Evolutionary conservation across 2,329 filamentous ascomycete genomes (phyloP), one percentile per base, ranked within the genome.

Genomic region (Aspergillus unguis): DNA sequence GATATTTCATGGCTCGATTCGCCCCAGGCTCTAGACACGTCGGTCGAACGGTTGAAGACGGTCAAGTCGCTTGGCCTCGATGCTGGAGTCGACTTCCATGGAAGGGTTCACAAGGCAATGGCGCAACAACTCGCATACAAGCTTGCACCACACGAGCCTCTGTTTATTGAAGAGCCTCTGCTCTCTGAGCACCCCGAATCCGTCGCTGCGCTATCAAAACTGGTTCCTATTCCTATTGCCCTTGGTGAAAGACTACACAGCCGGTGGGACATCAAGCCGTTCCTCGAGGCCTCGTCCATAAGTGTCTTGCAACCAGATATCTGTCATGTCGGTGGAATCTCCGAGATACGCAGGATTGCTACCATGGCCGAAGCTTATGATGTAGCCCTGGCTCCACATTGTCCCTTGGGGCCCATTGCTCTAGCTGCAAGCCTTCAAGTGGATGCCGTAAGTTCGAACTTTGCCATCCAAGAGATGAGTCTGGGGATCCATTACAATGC

Each of bases 1-100:
- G 87, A 90, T 56, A 70, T 90, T 1, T 85, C 82, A 58, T 91
- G 87, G 87, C 80, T 92, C 0, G 88, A 92, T 67, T 86, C 85
- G 0, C 88, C 88, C 0, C 74, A 78, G 0, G 77, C 78, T 0
- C 27, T 48, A 25, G 28, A 49, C 32, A 43, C 37, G 9, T 42
- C 38, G 3, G 47, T 43, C 17, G 47, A 49, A 25, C 37, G 47
- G 25, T 26, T 49, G 23, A 42, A 43, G 47, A 43, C 47, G 6
- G 47, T 92, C 9, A 89, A 87, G 65, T 76, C 78, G 0, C 71
- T 89, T 0, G 87, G 87, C 1, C 79, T 92, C 59, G 87, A 91
- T 52, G 87, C 80, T 0, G 88, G 84, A 1, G 77, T 92, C 27
- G 88, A 92, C 62, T 91, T 91, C 68, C 88, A 92, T 65, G 88